Conservation (phyloP, 2,329 filamentous ascomycete species). For the Aureobasidium sp. region DNA sequence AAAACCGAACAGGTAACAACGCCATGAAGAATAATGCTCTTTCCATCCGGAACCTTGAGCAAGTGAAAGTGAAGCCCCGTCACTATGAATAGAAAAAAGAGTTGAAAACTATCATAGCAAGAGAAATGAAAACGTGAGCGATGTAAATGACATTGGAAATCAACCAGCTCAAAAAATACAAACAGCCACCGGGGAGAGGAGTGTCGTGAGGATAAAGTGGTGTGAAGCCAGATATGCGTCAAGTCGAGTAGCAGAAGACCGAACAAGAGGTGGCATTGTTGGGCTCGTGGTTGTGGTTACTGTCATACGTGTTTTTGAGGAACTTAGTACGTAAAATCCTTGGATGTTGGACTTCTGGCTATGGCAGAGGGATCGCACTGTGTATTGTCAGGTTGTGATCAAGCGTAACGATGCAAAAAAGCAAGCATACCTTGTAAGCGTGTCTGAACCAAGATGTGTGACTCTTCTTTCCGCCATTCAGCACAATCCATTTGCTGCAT, state of each 20-base stretch:
- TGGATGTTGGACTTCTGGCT: background rate
- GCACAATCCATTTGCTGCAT: constrained; percentile 3
- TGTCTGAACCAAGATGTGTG: constrained; percentile 13
- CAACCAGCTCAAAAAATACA: background rate
- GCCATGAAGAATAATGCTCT: background rate
- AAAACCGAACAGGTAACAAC: background rate
- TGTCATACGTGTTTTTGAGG: background rate
- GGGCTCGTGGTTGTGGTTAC: background rate
- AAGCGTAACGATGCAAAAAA: background rate
- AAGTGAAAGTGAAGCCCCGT: background rate
- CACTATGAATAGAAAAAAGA: background rate
- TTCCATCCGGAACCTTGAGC: background rate
- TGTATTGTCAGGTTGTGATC: background rate
- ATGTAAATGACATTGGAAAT: background rate
- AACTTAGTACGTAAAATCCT: background rate
- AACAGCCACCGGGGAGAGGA: background rate
- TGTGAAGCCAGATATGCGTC: background rate
- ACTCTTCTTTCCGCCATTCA: constrained; percentile 1
- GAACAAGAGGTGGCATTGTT: background rate
- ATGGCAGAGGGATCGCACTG: background rate
- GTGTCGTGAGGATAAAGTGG: background rate
- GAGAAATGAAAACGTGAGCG: background rate
- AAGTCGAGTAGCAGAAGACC: background rate
- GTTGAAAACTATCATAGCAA: background rate
- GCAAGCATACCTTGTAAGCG: constrained; percentile 8